phyloP scores from a whole-genome alignment of 1,284 basidiomycete genomes.

The Taiwanofungus camphoratus region DNA sequence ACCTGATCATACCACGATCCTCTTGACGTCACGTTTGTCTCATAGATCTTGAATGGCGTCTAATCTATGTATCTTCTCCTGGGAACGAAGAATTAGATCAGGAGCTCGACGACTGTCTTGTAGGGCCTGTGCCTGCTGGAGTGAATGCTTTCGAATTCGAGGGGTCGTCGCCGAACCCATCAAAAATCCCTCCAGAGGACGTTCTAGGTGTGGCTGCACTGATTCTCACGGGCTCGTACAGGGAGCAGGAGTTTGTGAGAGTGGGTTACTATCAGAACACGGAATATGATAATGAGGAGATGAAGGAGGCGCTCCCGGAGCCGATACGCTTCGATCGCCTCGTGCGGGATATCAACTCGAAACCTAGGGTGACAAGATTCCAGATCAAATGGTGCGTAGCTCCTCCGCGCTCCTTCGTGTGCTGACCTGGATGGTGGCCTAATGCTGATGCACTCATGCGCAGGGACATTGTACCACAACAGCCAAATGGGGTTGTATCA shows the following conservation, averaged over 20 bases:
- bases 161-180: conserved; percentile 63
- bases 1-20: not conserved
- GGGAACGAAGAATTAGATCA: conserved; percentile 91
- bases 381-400: conserved; percentile 80
- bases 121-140: conserved; percentile 92
- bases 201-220: conserved; percentile 88
- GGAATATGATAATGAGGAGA: conserved; percentile 92
- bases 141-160: conserved; percentile 98
- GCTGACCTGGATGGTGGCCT: not conserved
- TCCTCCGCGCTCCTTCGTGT: not conserved
- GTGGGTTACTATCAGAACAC: conserved; percentile 99
- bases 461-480: conserved; percentile 67
- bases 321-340: conserved; percentile 76
- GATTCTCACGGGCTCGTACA: conserved; percentile 86
- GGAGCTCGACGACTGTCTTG: conserved; percentile 92
- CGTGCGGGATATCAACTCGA: conserved; percentile 84
- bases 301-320: conserved; percentile 68
- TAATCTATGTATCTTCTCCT: conserved; percentile 96
- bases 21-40: not conserved
- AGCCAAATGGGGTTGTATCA: conserved; percentile 38
- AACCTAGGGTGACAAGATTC: conserved; percentile 91
- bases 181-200: conserved; percentile 78
- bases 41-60: conserved; percentile 93
- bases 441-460: not conserved
- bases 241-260: conserved; percentile 95